Conservation (phyloP, 148 eudicot genomes). For the Suaeda aralocaspica region DNA sequence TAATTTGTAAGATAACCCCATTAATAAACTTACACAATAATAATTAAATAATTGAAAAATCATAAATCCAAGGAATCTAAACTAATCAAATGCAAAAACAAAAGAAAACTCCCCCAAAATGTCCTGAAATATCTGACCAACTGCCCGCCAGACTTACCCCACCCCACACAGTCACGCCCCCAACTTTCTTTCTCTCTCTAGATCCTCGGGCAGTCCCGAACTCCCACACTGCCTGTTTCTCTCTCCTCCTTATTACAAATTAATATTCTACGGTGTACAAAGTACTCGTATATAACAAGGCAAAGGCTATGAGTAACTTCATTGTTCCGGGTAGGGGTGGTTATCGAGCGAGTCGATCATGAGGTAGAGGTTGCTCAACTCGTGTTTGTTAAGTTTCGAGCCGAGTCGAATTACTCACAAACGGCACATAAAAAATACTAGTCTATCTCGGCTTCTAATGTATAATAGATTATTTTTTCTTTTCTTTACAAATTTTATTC, state of each 20-base stretch:
- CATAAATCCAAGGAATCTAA: conserved; percentile 18
- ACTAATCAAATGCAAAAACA: background rate
- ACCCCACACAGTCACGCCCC: conserved; percentile 20
- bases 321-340: too few relatives aligned
- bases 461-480: too few relatives aligned
- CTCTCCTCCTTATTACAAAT: conserved; percentile 20
- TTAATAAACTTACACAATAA: background rate
- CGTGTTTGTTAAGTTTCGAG: too few relatives aligned
- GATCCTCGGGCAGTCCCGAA: conserved; percentile 30
- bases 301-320: too few relatives aligned
- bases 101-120: conserved; percentile 17
- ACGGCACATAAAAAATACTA: too few relatives aligned
- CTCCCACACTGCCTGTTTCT: conserved; percentile 19
- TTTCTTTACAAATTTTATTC: too few relatives aligned
- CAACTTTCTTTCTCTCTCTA: conserved; percentile 13
- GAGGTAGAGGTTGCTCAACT: too few relatives aligned
- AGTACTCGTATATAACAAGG: too few relatives aligned
- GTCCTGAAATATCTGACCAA: conserved; percentile 24
- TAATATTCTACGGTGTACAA: background rate
- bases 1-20: conserved; percentile 1
- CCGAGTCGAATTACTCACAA: too few relatives aligned
- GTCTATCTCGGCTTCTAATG: too few relatives aligned
- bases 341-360: too few relatives aligned
- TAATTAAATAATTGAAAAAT: background rate
- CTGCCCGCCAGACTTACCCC: conserved; percentile 25